Percentiles rank a stretch among this genome's conserved stretches.
Evolutionary conservation across 1,139 yeast genomes (phyloP).

Genomic region (Saccharomyces hybrid): DNA sequence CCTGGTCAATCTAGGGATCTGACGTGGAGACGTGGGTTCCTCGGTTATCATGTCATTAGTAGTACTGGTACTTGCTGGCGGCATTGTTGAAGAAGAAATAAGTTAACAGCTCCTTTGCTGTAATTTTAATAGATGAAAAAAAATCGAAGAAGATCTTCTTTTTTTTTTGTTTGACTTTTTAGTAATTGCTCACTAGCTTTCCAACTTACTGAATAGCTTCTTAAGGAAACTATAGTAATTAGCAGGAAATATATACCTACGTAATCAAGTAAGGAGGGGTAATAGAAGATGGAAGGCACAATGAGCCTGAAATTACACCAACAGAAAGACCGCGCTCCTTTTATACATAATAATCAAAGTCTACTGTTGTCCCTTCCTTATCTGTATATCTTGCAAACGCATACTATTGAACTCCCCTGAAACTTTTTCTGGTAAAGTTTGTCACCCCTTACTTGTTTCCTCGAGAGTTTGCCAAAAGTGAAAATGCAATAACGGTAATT

Average conservation of each 20-base stretch:
- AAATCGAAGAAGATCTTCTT: not conserved
- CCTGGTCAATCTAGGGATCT: slow-evolving; percentile 42
- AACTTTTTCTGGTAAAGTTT: not conserved
- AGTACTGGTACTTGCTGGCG: slow-evolving; percentile 14
- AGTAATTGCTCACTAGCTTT: not conserved
- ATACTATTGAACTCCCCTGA: not conserved
- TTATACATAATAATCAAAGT: not conserved
- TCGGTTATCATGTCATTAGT: slow-evolving; percentile 28
- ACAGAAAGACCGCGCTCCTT: not conserved
- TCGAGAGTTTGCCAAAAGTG: not conserved
- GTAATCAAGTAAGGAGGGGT: not conserved
- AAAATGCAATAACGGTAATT: not conserved
- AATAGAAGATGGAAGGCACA: not conserved
- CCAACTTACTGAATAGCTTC: not conserved
- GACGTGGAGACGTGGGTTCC: slow-evolving; percentile 26
- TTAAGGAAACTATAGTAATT: not conserved
- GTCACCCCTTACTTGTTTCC: slow-evolving; percentile 1
- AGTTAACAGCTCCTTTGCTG: not conserved
- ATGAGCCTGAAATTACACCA: not conserved
- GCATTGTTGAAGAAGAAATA: slow-evolving; percentile 1
- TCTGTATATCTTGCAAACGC: not conserved
- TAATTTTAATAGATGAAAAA: not conserved
- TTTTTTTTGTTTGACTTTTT: not conserved
- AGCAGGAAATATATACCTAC: not conserved
- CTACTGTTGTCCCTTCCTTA: not conserved